A percentile compares a stretch with the other conserved stretches of the same genome.
These are phyloP conservation scores for Penicillium bovifimosum DNA, from an alignment of 495 filamentous ascomycete species.

Conservation along the genomic window DNA sequence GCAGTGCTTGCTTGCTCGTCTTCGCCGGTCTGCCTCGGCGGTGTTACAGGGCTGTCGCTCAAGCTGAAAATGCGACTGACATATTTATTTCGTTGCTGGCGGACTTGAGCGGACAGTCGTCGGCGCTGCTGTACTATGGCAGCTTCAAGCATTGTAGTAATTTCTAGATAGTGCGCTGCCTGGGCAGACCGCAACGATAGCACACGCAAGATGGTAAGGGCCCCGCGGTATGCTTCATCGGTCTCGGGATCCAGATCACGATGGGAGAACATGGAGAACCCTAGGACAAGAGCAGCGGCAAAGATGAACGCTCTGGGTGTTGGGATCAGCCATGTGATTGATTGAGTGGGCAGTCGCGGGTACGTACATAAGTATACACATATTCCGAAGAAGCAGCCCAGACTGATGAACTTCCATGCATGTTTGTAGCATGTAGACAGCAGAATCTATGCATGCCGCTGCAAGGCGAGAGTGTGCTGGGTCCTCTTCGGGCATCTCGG, in stretches of 20 bases:
- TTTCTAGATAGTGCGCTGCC: slow-evolving; percentile 38
- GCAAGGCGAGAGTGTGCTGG: slow-evolving; percentile 32
- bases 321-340: not conserved
- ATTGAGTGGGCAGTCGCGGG: not conserved
- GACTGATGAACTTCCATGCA: slow-evolving; percentile 34
- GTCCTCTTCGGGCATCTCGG: slow-evolving; percentile 22
- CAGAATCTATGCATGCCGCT: slow-evolving; percentile 35
- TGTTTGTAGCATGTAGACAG: slow-evolving; percentile 39
- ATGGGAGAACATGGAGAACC: slow-evolving; percentile 40
- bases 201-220: slow-evolving; percentile 28
- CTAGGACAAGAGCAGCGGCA: slow-evolving; percentile 37
- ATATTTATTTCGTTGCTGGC: slow-evolving; percentile 29
- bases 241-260: slow-evolving; percentile 27
- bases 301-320: slow-evolving; percentile 36
- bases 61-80: slow-evolving; percentile 38
- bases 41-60: slow-evolving; percentile 12
- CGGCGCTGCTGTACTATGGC: slow-evolving; percentile 33
- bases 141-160: slow-evolving; percentile 27
- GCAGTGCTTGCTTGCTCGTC: slow-evolving; percentile 1
- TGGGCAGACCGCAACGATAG: slow-evolving; percentile 34
- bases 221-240: slow-evolving; percentile 29
- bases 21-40: slow-evolving; percentile 2
- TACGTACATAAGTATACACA: slow-evolving; percentile 35
- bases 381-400: slow-evolving; percentile 29
- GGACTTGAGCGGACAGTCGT: slow-evolving; percentile 24